These are phyloP conservation scores for Wickerhamiella parazyma DNA, from an alignment of 805 yeast species.

Conservation along the genomic window DNA sequence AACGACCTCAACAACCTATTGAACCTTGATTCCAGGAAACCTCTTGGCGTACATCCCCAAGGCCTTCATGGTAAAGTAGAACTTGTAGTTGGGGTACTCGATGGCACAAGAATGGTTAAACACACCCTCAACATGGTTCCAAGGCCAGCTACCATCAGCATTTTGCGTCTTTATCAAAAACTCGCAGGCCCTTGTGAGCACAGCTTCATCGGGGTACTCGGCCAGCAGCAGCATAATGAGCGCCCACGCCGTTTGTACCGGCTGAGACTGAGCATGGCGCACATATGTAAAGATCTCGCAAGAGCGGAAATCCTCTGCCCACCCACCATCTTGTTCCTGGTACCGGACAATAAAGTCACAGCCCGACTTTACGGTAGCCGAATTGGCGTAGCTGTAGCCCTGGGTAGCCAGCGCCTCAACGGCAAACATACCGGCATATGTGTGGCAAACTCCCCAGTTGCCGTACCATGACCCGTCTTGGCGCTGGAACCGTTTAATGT, in stretches of 20 bases:
- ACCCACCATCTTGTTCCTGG: constrained; percentile 85
- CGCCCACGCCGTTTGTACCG: constrained; percentile 92
- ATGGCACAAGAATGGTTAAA: constrained; percentile 91
- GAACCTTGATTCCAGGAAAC: background rate
- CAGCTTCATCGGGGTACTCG: constrained; percentile 54
- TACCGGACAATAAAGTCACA: constrained; percentile 70
- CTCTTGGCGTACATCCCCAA: constrained; percentile 49
- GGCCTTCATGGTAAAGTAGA: constrained; percentile 83
- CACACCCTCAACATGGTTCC: constrained; percentile 84
- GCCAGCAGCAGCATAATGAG: constrained; percentile 69
- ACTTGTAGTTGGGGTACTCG: constrained; percentile 89
- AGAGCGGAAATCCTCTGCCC: constrained; percentile 92
- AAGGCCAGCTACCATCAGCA: constrained; percentile 69
- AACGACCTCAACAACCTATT: background rate
- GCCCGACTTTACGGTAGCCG: constrained; percentile 51
- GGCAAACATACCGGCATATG: constrained; percentile 97
- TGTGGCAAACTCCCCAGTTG: constrained; percentile 92
- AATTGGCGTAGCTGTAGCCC: constrained; percentile 47
- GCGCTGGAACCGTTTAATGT: constrained; percentile 54
- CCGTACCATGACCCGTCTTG: constrained; percentile 96
- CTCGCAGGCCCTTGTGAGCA: constrained; percentile 48
- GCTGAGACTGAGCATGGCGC: constrained; percentile 44
- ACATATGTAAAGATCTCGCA: constrained; percentile 73
- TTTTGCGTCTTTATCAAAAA: constrained; percentile 55
- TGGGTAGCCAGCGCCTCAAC: constrained; percentile 74